Conservation (phyloP, 2,329 filamentous ascomycete genomes). For the Triangularia setosa region DNA sequence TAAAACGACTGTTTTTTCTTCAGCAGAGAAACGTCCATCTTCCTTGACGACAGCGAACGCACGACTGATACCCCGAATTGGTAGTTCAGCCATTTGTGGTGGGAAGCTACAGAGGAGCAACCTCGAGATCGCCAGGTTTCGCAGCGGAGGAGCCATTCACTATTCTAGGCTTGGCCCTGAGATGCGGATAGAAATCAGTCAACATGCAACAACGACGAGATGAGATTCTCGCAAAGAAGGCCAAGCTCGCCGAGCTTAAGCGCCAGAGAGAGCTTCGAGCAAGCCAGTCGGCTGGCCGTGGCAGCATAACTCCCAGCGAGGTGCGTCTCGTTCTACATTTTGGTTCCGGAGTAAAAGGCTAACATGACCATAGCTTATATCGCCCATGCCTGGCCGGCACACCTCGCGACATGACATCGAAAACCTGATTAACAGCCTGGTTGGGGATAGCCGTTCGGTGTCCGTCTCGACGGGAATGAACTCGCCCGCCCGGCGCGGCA, state of each 20-base stretch:
- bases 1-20: background rate
- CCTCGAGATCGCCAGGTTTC: background rate
- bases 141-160: background rate
- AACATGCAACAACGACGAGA: slow-evolving; percentile 79
- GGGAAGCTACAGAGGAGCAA: background rate
- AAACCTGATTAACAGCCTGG: slow-evolving; percentile 75
- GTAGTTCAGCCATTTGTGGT: background rate
- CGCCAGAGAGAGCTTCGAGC: slow-evolving; percentile 81
- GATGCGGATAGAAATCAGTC: slow-evolving; percentile 45
- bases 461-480: slow-evolving; percentile 63
- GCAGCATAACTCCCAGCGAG: slow-evolving; percentile 66
- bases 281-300: slow-evolving; percentile 63
- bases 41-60: background rate
- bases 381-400: slow-evolving; percentile 66
- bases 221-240: slow-evolving; percentile 95
- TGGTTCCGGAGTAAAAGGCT: background rate
- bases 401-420: slow-evolving; percentile 76
- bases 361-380: slow-evolving; percentile 50
- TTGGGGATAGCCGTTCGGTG: slow-evolving; percentile 70
- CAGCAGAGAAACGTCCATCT: background rate
- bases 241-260: slow-evolving; percentile 94
- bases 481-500: slow-evolving; percentile 65
- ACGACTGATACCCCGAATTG: background rate
- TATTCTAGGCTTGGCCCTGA: slow-evolving; percentile 29
- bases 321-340: slow-evolving; percentile 41